phyloP scores from a whole-genome alignment of 306 rosid species.

The Cucurbita maxima region DNA sequence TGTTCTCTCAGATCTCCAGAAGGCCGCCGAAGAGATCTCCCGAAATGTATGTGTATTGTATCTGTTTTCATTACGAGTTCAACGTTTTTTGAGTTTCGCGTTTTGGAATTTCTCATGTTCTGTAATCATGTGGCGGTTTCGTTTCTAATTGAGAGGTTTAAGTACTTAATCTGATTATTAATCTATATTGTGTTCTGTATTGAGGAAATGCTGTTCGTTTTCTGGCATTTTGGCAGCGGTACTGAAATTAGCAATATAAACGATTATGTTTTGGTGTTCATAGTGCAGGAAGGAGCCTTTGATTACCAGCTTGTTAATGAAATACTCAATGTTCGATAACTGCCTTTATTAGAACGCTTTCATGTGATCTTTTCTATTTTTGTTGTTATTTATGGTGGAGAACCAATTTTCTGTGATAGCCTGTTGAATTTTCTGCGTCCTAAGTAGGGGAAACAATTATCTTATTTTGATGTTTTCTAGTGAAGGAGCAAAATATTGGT shows the following conservation, averaged over 20 bases:
- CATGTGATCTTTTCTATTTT: not conserved
- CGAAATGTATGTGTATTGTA: constrained; percentile 51
- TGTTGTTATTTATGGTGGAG: not conserved
- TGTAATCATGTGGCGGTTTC: not conserved
- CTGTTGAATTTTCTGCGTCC: not conserved
- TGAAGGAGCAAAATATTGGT: not conserved
- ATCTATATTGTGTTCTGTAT: not conserved
- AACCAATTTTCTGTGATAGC: not conserved
- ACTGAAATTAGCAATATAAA: not conserved
- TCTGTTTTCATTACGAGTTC: not conserved
- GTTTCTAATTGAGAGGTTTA: not conserved
- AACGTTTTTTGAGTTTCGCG: not conserved
- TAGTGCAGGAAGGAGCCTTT: not conserved
- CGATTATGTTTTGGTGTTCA: not conserved
- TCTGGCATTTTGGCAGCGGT: not conserved
- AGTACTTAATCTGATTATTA: not conserved
- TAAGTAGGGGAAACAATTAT: not conserved
- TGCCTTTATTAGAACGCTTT: not conserved
- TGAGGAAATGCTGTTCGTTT: not conserved
- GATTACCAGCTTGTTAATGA: not conserved
- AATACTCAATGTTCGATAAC: not conserved
- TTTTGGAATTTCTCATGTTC: not conserved
- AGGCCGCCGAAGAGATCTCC: constrained; percentile 88
- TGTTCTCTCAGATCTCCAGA: constrained; percentile 73
- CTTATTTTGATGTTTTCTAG: not conserved